Conservation (phyloP, 2,329 filamentous ascomycete species). For the Alternaria sp. region DNA sequence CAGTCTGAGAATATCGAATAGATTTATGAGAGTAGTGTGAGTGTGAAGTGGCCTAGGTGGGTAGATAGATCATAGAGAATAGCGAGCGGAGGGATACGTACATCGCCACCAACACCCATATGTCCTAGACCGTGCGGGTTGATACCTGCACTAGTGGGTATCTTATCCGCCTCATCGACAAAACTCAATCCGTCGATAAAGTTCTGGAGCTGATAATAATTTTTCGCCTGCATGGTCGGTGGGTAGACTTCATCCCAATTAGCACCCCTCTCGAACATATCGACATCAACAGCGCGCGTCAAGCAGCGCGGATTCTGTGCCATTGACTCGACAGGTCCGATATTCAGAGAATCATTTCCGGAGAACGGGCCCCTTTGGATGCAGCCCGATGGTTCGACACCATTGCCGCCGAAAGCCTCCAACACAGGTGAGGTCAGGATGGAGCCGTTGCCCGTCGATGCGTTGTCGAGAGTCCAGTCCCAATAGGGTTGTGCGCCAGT, state of each 20-base stretch:
- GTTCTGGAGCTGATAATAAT: neutral
- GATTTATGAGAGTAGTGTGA: neutral
- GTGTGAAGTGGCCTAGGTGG: neutral
- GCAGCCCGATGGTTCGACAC: neutral
- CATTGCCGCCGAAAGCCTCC: neutral
- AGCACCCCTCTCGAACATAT: neutral
- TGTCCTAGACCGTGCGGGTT: neutral
- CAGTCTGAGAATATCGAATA: neutral
- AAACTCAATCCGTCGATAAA: neutral
- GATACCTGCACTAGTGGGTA: neutral
- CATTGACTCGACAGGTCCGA: neutral
- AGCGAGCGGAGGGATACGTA: neutral
- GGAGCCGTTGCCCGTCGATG: neutral
- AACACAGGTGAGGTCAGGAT: neutral
- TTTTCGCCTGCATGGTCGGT: neutral
- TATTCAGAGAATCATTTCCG: neutral
- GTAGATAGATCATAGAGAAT: neutral
- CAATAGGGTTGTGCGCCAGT: neutral
- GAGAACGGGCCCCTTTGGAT: neutral
- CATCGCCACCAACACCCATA: neutral
- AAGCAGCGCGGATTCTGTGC: neutral
- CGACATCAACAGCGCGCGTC: neutral
- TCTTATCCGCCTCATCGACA: neutral
- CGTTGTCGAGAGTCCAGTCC: constrained; percentile 2
- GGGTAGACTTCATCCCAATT: neutral